Conservation (phyloP, 1,139 yeast genomes). For the Pichia sp. region DNA sequence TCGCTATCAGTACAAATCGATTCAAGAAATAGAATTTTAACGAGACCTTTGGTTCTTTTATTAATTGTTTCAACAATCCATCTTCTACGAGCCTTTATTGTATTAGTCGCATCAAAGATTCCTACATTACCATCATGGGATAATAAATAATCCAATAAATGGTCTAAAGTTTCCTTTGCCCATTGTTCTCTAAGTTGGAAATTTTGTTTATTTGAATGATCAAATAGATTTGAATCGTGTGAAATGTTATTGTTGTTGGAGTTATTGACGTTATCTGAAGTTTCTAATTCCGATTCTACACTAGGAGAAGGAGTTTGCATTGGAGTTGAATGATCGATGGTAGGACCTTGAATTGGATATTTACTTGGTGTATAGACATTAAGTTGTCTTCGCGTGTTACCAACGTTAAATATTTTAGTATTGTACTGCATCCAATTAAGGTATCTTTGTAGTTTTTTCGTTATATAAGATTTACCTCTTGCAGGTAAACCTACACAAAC, state of each 20-base stretch:
- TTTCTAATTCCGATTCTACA: not conserved
- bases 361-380: conserved; percentile 59
- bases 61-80: conserved; percentile 68
- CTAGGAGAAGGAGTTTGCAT: conserved; percentile 7
- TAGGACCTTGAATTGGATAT: conserved; percentile 58
- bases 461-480: conserved; percentile 85
- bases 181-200: conserved; percentile 77
- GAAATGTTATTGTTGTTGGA: conserved; percentile 15
- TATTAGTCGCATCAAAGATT: conserved; percentile 91
- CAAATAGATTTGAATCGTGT: conserved; percentile 79
- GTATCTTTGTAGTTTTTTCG: conserved; percentile 81
- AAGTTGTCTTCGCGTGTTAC: conserved; percentile 80
- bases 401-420: conserved; percentile 84
- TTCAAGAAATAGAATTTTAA: conserved; percentile 81
- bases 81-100: conserved; percentile 72
- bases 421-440: conserved; percentile 90
- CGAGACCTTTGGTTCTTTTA: conserved; percentile 63
- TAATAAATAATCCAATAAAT: conserved; percentile 70
- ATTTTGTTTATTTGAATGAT: conserved; percentile 64
- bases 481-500: conserved; percentile 97
- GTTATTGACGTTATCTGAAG: not conserved
- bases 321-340: conserved; percentile 11
- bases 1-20: conserved; percentile 78
- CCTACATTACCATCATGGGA: conserved; percentile 92
- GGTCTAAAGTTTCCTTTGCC: conserved; percentile 94